Percentiles rank a stretch among this genome's conserved stretches.
Conservation (phyloP, 768 basidiomycete species). For the Kwoniella europaea region DNA sequence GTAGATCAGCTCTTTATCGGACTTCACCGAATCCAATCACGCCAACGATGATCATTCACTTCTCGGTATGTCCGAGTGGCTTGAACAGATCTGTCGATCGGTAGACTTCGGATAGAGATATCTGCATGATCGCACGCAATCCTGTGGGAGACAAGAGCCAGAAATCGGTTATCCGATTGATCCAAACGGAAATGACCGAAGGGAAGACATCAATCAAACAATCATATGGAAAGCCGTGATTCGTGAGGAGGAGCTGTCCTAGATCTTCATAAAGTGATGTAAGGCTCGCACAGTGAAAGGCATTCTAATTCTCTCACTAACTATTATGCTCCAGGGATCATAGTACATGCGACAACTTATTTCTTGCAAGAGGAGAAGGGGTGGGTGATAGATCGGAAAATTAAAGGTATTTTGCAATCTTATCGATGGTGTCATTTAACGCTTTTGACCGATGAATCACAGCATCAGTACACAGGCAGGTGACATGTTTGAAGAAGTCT, state of each 20-base stretch:
- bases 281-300: no score
- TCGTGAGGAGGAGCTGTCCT: neutral
- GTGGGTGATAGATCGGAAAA: neutral
- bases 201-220: neutral
- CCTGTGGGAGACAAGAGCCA: neutral
- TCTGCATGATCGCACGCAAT: neutral
- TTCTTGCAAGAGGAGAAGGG: no score
- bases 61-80: neutral
- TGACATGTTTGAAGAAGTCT: neutral
- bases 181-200: neutral
- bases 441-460: constrained; percentile 4
- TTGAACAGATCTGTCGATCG: neutral
- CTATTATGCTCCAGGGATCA: no score
- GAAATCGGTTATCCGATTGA: neutral
- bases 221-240: neutral
- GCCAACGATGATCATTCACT: neutral
- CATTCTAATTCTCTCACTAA: no score
- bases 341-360: no score
- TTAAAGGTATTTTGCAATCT: constrained; percentile 6
- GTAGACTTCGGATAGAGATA: neutral
- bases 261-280: no score
- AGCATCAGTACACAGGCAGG: neutral
- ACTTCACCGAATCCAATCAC: neutral
- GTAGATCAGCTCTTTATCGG: neutral
- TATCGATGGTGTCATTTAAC: constrained; percentile 15